Base-by-base conservation (phyloP, 768 basidiomycete genomes). In the Phanerochaete carnosa region DNA sequence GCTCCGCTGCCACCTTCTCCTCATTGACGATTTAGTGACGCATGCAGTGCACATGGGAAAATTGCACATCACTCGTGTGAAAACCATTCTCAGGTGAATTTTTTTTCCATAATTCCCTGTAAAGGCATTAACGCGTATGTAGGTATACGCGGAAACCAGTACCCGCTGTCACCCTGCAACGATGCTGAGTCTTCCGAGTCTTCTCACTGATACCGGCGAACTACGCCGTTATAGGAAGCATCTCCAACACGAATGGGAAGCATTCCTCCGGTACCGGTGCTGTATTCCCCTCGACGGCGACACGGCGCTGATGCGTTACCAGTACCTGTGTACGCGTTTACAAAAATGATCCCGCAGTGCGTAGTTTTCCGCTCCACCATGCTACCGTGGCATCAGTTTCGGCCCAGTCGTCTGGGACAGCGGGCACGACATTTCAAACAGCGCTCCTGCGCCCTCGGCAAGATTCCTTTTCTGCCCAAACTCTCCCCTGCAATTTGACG, bases 201-300 rank as follows among this genome's bases (percentile, higher is more conserved):
- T 57, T 57, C 45, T 46, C 35, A 28, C 39, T 23, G 26, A 23
- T 45, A 12, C 26, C 39, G 19, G 33, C 33, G 35, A 28, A 29
- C 59, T 33, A 16, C 32, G n/a, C 52, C 57, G 22, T 23, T 59
- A 43, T 29, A 16, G 52, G 49, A 23, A 54, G 50, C 35, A 19
- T 29, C n/a, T 45, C 59, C 62, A 43, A 62, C 62, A 59, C 37
- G 25, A 25, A 43, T 59, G 62, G 58, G 62, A 62, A 54, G 30
- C 35, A 19, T 8, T 19, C 13, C n/a, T 53, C 62, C 62, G 62
- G 62, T 55, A 58, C 57, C 57, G 57, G 43, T 45, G 22, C 22
- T 45, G 13, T 16, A 22, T 54, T 51, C 30, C 33, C 45, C 30
- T 56, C 45, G 45, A 56, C 43, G 2, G 25, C 28, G 25, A 26